Evolutionary conservation across 768 basidiomycete genomes (phyloP), one percentile per base, ranked within the genome.

Genomic region (Trametes gibbosa): DNA sequence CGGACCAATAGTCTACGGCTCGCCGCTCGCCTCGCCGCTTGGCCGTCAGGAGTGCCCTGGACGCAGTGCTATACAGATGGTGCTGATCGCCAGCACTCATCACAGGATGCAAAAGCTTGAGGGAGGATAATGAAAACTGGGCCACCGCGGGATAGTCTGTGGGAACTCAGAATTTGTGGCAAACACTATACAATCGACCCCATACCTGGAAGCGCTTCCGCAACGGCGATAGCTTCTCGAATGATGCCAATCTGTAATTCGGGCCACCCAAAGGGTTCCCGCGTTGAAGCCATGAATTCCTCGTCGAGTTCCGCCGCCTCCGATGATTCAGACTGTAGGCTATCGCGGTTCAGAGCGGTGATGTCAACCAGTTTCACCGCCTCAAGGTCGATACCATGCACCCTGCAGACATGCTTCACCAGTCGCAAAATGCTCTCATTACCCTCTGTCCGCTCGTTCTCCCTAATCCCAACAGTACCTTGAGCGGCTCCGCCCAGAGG

Each of bases 211-310:
- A 99, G 75, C 14, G 92, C 85, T 72, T 98, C 93, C 1, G 93
- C 91, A 2, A 98, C 86, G 0, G 90, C 87, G 21, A 98, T 86
- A 0, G 94, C 92, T 70, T 98, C 97, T 37, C 93, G 83, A 21
- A 98, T 79, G n/a, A 95, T 85, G 23, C 93, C 94, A 17, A 98
- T 84, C 75, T 97, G 96, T 40, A 99, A 76, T 70, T 95, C 92
- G 2, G 95, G 89, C 96, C 96, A 98, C 4, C 97, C 97, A 69
- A 86, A 91, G 5, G 81, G 73, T 62, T 85, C 84, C 24, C 73
- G 76, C 29, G 74, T 70, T 19, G 75, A 72, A 34, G 76, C 75
- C 9, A 75, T 59, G 5, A 64, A 35, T 0, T 75, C 73, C 53
- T 81, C 80, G 47, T 79, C 77, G 55, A 79, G 52, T 24, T 66